Conservation (phyloP, 768 basidiomycete genomes). For the Serendipita indica region DNA sequence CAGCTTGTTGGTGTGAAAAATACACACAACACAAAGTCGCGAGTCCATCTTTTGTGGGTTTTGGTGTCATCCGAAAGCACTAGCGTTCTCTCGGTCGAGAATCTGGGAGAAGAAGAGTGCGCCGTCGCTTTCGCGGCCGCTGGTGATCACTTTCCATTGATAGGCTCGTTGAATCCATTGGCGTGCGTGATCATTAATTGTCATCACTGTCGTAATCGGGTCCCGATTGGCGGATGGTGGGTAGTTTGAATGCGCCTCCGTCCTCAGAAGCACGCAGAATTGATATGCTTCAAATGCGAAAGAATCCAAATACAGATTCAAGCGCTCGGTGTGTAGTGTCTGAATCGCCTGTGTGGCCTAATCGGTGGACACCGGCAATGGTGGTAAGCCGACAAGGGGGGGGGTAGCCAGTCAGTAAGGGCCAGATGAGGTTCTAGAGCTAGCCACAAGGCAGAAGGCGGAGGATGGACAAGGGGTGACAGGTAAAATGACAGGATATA, state of each 20-base stretch:
- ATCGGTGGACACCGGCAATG: neutral
- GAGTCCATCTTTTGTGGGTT: too few species aligned
- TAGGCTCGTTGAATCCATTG: neutral
- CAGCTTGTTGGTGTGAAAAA: too few species aligned
- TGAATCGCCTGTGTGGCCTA: slow-evolving; percentile 4
- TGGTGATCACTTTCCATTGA: slow-evolving; percentile 7
- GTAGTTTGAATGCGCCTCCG: neutral
- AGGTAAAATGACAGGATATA: neutral
- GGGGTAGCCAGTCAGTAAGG: neutral
- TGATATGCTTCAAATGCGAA: slow-evolving; percentile 8
- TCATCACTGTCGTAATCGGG: neutral
- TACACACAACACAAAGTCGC: too few species aligned
- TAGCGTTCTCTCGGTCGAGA: too few species aligned
- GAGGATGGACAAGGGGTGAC: neutral
- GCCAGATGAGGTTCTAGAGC: neutral
- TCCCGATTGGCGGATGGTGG: neutral
- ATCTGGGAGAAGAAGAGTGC: slow-evolving; percentile 3
- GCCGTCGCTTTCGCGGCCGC: slow-evolving; percentile 5
- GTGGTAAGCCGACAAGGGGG: neutral
- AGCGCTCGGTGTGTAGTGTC: neutral
- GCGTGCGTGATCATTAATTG: neutral
- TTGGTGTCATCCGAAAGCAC: too few species aligned
- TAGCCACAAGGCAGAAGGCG: neutral
- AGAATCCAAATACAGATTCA: slow-evolving; percentile 3
- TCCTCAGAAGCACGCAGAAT: neutral